Base-by-base conservation (phyloP, 768 basidiomycete species). In the Pleurotus sapidus region DNA sequence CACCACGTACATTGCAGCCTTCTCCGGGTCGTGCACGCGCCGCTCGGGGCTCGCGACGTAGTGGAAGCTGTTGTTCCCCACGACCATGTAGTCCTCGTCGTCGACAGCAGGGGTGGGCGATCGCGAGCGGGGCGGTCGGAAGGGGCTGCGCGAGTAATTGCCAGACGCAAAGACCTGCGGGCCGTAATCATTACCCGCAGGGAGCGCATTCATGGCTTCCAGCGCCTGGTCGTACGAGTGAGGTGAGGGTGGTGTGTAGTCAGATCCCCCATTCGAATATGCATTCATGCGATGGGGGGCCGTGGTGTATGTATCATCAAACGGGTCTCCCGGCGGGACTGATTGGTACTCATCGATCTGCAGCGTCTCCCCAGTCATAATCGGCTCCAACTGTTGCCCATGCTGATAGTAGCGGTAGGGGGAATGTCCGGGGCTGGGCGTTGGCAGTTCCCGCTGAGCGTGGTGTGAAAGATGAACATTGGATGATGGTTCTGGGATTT, bases 51-150 rank as follows among this genome's bases (percentile, higher is more conserved):
- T 60, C 53, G 79, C 80, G 1, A 77, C 82, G 61, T 84, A 80
- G 61, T 88, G 84, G 14, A 82, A 68, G 53, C 82, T 80, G 46
- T 79, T 80, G 60, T 84, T 74, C 7, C 76, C 82, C 4, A 81
- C 78, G 17, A 87, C 75, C 57, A 76, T 77, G 59, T 88, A 89
- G 63, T 86, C 87, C 60, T 89, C 88, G 39, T 89, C 88, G 50
- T 89, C 88, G 3, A 80, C 79, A 7, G 84, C 84, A 8, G 89
- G 89, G 3, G 89, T 91, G 0, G 89, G 88, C 2, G 89, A 91
- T 20, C 89, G 84, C 17, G 89, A 91, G 48, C 87, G 82, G 27
- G 86, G 78, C 3, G 77, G 74, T 5, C 69, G 72, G 62, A 77
- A 80, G 1, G 76, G 70, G 30, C 78, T 70, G 9, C 80, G 81